phyloP scores from a whole-genome alignment of 441 rosid genomes.

The Daphne laureola region DNA sequence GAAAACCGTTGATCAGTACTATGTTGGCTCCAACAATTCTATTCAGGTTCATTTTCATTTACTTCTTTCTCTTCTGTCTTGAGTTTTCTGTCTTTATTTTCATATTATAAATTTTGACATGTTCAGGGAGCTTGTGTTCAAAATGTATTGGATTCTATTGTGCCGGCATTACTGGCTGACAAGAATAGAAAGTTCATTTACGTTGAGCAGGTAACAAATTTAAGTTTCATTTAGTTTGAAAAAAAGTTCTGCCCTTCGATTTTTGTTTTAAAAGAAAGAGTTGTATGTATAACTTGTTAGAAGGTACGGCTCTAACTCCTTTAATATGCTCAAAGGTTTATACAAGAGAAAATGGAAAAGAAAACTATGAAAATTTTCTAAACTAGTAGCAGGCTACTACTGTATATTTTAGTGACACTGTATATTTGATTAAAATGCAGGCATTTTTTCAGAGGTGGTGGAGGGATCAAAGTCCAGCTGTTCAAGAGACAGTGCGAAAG shows the following conservation, averaged over 20 bases:
- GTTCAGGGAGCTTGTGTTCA: conserved; percentile 46
- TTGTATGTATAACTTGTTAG: too few relatives aligned
- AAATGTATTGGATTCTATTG: conserved; percentile 36
- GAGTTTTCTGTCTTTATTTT: background rate
- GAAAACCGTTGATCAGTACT: conserved; percentile 49
- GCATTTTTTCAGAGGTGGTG: conserved; percentile 60
- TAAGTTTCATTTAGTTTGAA: too few relatives aligned
- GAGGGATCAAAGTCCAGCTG: conserved; percentile 36
- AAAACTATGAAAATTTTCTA: too few relatives aligned
- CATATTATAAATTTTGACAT: conserved; percentile 3
- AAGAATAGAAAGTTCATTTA: conserved; percentile 44
- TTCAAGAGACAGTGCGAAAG: conserved; percentile 30
- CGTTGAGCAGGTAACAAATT: conserved; percentile 33
- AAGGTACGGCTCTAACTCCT: too few relatives aligned
- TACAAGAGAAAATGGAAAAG: background rate
- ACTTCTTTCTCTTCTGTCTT: background rate
- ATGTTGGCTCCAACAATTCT: conserved; percentile 47
- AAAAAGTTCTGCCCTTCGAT: background rate
- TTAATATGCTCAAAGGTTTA: too few relatives aligned
- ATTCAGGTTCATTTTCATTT: conserved; percentile 27
- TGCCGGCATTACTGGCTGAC: conserved; percentile 41
- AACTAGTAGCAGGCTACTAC: too few relatives aligned
- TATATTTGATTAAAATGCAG: conserved; percentile 16
- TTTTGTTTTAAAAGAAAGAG: background rate
- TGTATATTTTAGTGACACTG: background rate